These are phyloP conservation scores for Canavalia ensiformis DNA, from an alignment of 306 rosid species.

Conservation along the genomic window DNA sequence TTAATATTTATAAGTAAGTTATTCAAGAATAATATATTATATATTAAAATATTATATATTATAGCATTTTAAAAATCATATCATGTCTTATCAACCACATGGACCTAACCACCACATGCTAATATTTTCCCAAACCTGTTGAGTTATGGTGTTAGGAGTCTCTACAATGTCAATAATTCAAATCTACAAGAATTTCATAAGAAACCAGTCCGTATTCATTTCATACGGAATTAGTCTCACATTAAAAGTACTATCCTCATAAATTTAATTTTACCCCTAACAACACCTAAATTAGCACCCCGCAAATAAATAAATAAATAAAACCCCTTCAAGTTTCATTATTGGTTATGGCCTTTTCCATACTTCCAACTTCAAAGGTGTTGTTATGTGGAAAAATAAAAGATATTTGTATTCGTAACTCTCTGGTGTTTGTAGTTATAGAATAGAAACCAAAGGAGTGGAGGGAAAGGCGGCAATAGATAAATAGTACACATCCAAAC, in stretches of 20 bases:
- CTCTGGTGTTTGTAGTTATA: background rate
- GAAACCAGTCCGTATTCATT: background rate
- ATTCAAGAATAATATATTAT: no score
- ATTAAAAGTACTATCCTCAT: background rate
- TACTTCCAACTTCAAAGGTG: slow-evolving; percentile 19
- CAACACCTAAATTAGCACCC: background rate
- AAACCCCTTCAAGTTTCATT: background rate
- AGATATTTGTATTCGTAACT: background rate
- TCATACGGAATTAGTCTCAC: background rate
- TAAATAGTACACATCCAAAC: background rate
- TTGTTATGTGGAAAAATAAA: slow-evolving; percentile 5
- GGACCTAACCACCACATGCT: background rate
- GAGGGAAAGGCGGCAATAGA: background rate
- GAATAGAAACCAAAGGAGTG: background rate
- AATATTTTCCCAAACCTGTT: background rate
- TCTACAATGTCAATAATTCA: background rate
- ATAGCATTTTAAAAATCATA: background rate
- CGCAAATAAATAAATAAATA: no score
- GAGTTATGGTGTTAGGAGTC: background rate
- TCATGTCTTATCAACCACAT: background rate
- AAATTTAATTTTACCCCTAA: no score
- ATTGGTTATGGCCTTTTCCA: background rate
- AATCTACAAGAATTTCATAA: background rate
- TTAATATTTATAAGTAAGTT: no score
- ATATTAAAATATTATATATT: no score